Evolutionary conservation across 176 grass and related monocot genomes (phyloP).

Genomic region (Eremochloa ophiuroides): DNA sequence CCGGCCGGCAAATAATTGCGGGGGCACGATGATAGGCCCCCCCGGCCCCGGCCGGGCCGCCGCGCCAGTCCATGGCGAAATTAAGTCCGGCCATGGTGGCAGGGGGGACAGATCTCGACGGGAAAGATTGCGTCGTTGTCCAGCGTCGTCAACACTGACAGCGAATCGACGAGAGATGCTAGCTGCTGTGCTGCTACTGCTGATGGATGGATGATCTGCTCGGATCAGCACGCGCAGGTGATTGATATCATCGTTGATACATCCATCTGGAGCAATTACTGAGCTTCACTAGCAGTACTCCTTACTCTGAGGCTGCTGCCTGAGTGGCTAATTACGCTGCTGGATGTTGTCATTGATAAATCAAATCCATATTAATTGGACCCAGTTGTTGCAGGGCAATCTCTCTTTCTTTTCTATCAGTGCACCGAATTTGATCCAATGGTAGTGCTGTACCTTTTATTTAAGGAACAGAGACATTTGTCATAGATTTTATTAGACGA

Average conservation of each 20-base stretch:
- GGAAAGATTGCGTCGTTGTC: background rate
- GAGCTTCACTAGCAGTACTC: background rate
- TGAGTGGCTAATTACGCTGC: background rate
- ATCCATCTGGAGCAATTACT: slow-evolving; percentile 7
- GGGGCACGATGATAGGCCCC: no score
- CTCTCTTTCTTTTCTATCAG: background rate
- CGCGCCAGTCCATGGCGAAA: background rate
- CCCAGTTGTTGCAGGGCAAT: background rate
- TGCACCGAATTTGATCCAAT: background rate
- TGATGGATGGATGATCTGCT: background rate
- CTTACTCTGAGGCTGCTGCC: background rate
- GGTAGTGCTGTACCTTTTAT: background rate
- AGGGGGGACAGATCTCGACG: slow-evolving; percentile 6
- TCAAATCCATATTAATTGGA: slow-evolving; percentile 3
- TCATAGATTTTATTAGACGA: no score
- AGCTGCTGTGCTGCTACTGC: background rate
- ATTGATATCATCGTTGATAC: background rate
- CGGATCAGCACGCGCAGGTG: background rate
- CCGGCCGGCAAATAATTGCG: slow-evolving; percentile 10
- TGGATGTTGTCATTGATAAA: slow-evolving; percentile 7
- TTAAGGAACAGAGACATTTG: no score
- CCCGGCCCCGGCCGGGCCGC: background rate
- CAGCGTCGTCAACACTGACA: slow-evolving; percentile 2
- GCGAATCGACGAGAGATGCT: background rate
- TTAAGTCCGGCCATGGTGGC: slow-evolving; percentile 11